Evolutionary conservation across 371 early-diverging fungal species (phyloP).

Genomic region (Rhizopus arrhizus): DNA sequence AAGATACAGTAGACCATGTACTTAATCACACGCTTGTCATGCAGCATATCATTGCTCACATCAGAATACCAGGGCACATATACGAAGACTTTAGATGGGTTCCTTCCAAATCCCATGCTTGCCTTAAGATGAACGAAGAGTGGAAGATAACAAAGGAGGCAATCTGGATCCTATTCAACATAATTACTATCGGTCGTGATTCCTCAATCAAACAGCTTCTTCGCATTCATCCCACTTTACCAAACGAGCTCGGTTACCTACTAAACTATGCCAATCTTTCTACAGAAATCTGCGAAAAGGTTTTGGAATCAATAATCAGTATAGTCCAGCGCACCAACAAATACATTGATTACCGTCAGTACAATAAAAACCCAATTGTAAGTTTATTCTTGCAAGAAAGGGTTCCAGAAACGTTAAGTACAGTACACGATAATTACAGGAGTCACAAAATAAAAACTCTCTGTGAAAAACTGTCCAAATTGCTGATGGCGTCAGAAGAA

Average conservation of each 20-base stretch:
- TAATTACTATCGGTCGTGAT: conserved; percentile 47
- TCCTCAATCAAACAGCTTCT: conserved; percentile 34
- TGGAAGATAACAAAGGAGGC: conserved; percentile 62
- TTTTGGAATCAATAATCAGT: conserved; percentile 28
- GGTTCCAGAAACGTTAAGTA: conserved; percentile 3
- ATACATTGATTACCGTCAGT: conserved; percentile 46
- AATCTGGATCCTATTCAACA: conserved; percentile 57
- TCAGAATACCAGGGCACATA: conserved; percentile 35
- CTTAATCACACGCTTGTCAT: conserved; percentile 43
- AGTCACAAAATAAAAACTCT: conserved; percentile 1
- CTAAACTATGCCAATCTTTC: conserved; percentile 25
- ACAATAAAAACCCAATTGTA: conserved; percentile 26
- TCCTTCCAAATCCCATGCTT: conserved; percentile 11
- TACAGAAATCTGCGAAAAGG: conserved; percentile 24
- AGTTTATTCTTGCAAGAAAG: conserved; percentile 13
- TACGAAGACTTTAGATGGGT: conserved; percentile 21
- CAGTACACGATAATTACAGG: not conserved
- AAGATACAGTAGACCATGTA: conserved; percentile 44
- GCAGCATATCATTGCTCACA: conserved; percentile 37
- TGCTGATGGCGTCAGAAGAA: conserved; percentile 18
- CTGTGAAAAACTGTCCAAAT: conserved; percentile 18
- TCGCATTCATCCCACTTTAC: conserved; percentile 20
- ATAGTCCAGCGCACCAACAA: conserved; percentile 48
- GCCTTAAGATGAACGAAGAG: conserved; percentile 36
- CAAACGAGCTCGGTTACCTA: conserved; percentile 13